These are phyloP conservation scores for Sporothrix globosa DNA, from an alignment of 2,329 filamentous ascomycete genomes.

Conservation along the genomic window DNA sequence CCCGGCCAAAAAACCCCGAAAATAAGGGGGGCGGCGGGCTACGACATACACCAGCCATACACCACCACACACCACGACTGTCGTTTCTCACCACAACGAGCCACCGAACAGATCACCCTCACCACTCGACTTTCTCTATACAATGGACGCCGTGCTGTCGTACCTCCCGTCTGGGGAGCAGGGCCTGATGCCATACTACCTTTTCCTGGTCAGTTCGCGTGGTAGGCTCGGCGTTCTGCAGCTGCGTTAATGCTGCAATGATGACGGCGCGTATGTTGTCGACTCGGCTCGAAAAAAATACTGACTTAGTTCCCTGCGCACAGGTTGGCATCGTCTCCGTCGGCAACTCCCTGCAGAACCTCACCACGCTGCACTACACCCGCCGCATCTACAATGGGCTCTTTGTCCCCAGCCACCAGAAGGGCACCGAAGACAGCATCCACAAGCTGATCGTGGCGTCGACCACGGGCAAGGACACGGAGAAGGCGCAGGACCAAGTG, in stretches of 20 bases:
- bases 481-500: conserved; percentile 60
- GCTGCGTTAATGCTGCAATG: too few relatives aligned
- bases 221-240: too few relatives aligned
- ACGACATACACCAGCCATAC: too few relatives aligned
- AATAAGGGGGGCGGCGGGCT: too few relatives aligned
- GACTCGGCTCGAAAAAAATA: neutral
- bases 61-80: too few relatives aligned
- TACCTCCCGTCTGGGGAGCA: conserved; percentile 54
- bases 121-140: neutral
- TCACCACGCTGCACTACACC: conserved; percentile 77
- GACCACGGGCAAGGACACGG: conserved; percentile 50
- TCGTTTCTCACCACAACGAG: too few relatives aligned
- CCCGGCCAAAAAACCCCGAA: too few relatives aligned
- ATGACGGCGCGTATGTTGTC: too few relatives aligned
- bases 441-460: conserved; percentile 55
- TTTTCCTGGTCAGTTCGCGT: conserved; percentile 54
- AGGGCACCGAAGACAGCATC: conserved; percentile 57
- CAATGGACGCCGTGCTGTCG: conserved; percentile 52
- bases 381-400: conserved; percentile 80
- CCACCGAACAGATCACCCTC: neutral
- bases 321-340: conserved; percentile 83
- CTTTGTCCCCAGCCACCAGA: conserved; percentile 56
- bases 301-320: neutral
- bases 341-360: conserved; percentile 83
- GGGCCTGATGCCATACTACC: conserved; percentile 62